Percentiles rank a stretch among this genome's conserved stretches.
Evolutionary conservation across 352 stramenopile species (phyloP).

Genomic region (Pythium periplocum): DNA sequence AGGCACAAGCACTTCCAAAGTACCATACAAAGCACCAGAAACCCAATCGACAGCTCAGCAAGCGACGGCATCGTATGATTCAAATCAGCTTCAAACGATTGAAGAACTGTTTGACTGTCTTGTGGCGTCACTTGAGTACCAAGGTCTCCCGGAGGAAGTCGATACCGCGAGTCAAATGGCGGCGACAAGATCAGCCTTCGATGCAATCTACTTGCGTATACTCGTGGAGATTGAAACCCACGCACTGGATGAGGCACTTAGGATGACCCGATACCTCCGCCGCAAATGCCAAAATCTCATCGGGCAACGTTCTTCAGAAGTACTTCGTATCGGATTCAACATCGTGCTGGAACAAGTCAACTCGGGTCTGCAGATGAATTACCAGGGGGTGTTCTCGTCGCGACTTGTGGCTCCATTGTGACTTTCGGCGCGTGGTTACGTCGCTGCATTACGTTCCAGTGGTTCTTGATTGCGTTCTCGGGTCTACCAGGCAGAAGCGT

Average conservation of each 20-base stretch:
- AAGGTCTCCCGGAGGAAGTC: too few relatives aligned
- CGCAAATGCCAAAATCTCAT: conserved; percentile 38
- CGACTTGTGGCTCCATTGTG: conserved; percentile 38
- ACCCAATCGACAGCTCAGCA: too few relatives aligned
- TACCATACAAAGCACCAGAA: too few relatives aligned
- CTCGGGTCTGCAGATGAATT: conserved; percentile 38
- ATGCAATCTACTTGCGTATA: conserved; percentile 71
- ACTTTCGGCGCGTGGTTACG: background rate
- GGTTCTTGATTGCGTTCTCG: conserved; percentile 70
- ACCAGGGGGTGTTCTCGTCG: conserved; percentile 35
- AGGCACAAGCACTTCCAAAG: background rate
- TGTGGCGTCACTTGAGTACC: background rate
- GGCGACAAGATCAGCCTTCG: conserved; percentile 30
- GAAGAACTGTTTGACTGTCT: conserved; percentile 43
- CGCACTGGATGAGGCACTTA: conserved; percentile 44
- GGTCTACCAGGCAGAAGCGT: conserved; percentile 38
- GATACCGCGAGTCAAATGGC: background rate
- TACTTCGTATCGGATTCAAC: conserved; percentile 39
- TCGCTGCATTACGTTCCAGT: conserved; percentile 30
- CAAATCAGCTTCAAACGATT: conserved; percentile 32
- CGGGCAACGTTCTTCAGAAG: too few relatives aligned
- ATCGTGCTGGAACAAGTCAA: conserved; percentile 57
- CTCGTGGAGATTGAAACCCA: conserved; percentile 61
- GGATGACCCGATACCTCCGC: conserved; percentile 69
- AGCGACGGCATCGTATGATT: background rate